These are phyloP conservation scores for Leccinum subgranulosum DNA, from an alignment of 768 basidiomycete species.

Conservation along the genomic window DNA sequence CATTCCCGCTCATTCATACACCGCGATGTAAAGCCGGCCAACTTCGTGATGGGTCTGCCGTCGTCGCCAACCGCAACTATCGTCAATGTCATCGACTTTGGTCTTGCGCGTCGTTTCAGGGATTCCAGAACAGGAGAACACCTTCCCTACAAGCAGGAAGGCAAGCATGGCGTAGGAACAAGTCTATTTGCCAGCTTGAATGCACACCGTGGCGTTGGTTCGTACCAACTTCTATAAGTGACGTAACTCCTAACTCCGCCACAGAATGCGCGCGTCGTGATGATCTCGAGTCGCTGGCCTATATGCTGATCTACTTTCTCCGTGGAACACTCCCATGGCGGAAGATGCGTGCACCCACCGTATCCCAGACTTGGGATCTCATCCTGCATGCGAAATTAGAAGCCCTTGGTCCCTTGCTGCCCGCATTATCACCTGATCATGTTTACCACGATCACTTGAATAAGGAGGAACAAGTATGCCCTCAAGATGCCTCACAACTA, in stretches of 20 bases:
- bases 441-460: constrained; percentile 4
- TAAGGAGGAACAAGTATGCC: neutral
- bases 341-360: constrained; percentile 63
- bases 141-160: constrained; percentile 68
- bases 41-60: constrained; percentile 86
- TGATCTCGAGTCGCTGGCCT: constrained; percentile 76
- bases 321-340: constrained; percentile 79
- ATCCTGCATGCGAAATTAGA: constrained; percentile 73
- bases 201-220: constrained; percentile 74
- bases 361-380: constrained; percentile 71
- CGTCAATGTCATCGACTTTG: constrained; percentile 93
- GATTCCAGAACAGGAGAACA: constrained; percentile 63
- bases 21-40: constrained; percentile 97
- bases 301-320: constrained; percentile 81
- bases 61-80: constrained; percentile 60
- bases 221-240: constrained; percentile 20
- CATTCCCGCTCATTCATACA: constrained; percentile 94
- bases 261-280: constrained; percentile 74
- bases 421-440: constrained; percentile 14
- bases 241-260: neutral
- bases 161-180: constrained; percentile 78
- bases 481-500: constrained; percentile 3
- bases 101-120: constrained; percentile 76
- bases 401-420: constrained; percentile 37
- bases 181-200: constrained; percentile 73